Percentiles rank a stretch among this genome's conserved stretches.
These are phyloP conservation scores for Aspergillus tanneri DNA, from an alignment of 2,329 filamentous ascomycete genomes.

Conservation along the genomic window DNA sequence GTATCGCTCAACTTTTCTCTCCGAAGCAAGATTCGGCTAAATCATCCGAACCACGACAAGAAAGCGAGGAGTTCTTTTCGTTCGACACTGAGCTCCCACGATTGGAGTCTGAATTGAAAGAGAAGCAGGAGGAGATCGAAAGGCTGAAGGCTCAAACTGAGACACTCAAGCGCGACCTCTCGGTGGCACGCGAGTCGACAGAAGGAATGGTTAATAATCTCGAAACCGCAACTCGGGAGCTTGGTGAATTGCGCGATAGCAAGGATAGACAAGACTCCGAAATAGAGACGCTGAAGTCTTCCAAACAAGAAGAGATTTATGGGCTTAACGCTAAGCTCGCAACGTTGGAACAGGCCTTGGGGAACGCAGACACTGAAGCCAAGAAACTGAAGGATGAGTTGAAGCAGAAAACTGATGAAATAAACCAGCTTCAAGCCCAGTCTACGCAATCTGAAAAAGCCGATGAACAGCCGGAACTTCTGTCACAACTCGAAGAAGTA, in stretches of 20 bases:
- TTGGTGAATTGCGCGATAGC: slow-evolving; percentile 56
- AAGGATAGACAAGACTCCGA: slow-evolving; percentile 52
- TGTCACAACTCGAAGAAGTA: slow-evolving; percentile 34
- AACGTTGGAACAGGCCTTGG: slow-evolving; percentile 32
- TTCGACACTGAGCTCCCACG: slow-evolving; percentile 84
- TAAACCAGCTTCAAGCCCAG: slow-evolving; percentile 37
- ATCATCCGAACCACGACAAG: slow-evolving; percentile 29
- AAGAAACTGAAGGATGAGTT: slow-evolving; percentile 40
- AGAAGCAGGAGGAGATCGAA: slow-evolving; percentile 69
- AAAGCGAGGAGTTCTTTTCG: slow-evolving; percentile 79
- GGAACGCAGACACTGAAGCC: slow-evolving; percentile 29
- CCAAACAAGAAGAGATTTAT: slow-evolving; percentile 44
- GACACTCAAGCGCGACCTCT: slow-evolving; percentile 67
- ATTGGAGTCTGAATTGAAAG: slow-evolving; percentile 70
- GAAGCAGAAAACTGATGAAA: slow-evolving; percentile 42
- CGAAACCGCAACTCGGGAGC: slow-evolving; percentile 65
- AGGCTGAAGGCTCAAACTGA: slow-evolving; percentile 68
- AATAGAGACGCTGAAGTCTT: slow-evolving; percentile 45
- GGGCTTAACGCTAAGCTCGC: slow-evolving; percentile 40
- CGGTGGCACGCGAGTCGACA: slow-evolving; percentile 68
- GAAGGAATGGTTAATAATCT: slow-evolving; percentile 64
- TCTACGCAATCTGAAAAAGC: slow-evolving; percentile 22
- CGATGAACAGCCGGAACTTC: slow-evolving; percentile 26
- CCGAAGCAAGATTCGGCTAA: slow-evolving; percentile 4
- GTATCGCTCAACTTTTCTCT: slow-evolving; percentile 1